These are phyloP conservation scores for Albatrellus ellisii DNA, from an alignment of 768 basidiomycete species.

Conservation along the genomic window DNA sequence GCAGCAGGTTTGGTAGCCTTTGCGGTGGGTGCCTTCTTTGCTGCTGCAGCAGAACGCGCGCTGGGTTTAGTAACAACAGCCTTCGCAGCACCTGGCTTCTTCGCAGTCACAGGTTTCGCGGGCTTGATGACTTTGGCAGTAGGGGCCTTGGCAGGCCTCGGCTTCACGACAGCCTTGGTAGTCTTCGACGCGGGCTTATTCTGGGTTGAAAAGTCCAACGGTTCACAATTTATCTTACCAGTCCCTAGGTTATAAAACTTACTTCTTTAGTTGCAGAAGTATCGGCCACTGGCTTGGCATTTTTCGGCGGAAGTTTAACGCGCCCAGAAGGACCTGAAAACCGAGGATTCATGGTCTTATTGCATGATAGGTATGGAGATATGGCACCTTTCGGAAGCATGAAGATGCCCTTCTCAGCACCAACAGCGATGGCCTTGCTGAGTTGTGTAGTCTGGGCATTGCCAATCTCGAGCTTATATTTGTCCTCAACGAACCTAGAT, in stretches of 20 bases:
- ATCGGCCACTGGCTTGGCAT: constrained; percentile 28
- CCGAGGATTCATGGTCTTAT: not conserved
- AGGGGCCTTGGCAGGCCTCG: constrained; percentile 10
- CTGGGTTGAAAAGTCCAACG: constrained; percentile 14
- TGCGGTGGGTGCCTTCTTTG: constrained; percentile 5
- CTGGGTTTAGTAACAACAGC: not conserved
- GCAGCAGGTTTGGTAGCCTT: constrained; percentile 1
- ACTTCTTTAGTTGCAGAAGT: constrained; percentile 43
- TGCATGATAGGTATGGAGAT: not conserved
- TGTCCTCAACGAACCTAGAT: constrained; percentile 73
- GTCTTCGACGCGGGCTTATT: constrained; percentile 26
- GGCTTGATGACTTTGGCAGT: constrained; percentile 4
- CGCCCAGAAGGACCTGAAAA: constrained; percentile 32
- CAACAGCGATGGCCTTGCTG: constrained; percentile 66
- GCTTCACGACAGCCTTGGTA: constrained; percentile 13
- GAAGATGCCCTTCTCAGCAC: constrained; percentile 75
- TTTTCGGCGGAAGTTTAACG: constrained; percentile 62
- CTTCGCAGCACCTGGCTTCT: not conserved
- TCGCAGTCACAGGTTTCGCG: constrained; percentile 1
- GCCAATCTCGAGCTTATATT: constrained; percentile 72
- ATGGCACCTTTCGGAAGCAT: constrained; percentile 72
- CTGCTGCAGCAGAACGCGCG: not conserved
- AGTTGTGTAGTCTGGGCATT: constrained; percentile 70
- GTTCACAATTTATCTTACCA: constrained; percentile 10
- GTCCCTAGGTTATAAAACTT: constrained; percentile 15